Evolutionary conservation across 225 moss, liverwort and hornwort genomes (phyloP), one percentile per base, ranked within the genome.

Genomic region (Polytrichum formosum): DNA sequence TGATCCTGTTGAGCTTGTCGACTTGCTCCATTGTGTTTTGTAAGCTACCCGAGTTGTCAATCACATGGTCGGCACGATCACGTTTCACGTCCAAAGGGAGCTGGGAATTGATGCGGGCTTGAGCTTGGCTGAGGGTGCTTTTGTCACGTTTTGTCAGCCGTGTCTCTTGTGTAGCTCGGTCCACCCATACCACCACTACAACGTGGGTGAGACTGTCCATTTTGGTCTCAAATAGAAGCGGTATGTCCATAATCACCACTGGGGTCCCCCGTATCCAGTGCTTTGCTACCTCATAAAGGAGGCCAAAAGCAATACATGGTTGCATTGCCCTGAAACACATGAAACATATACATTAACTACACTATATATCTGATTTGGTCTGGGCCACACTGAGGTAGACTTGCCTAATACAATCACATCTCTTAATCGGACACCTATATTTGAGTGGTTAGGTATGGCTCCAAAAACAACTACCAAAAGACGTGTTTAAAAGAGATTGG

Each of bases 131-230:
- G 31, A 78, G 58, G 6, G 86, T 64, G 28, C 83, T 81, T 28
- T 71, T 79, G 80, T 92, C 92, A 46, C 93, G 87, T 21, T n/a
- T 64, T 18, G 85, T 74, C 21, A 93, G 75, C 26, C 92, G 87
- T 5, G 71, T 65, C 74, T 88, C 88, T 67, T 93, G 93, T 1
- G 93, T 90, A 27, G 70, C 79, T n/a, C 73, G 78, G 76, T 97
- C 91, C 76, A 91, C 77, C 92, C 92, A 93, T 28, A 93, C 91
- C 7, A 92, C 93, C 64, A 93, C 83, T 30, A 91, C 80, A 46
- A 90, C 84, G 26, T 80, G 72, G 27, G 92, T 90, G 26, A 92
- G 74, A 72, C 87, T 84, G 18, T 90, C 81, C 73, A 93, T 83
- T 21, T 92, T 91, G 63, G 87, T 92, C 79, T 93, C 96, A 59